Base-by-base conservation (phyloP, 495 filamentous ascomycete genomes). In the Aspergillus affinis region DNA sequence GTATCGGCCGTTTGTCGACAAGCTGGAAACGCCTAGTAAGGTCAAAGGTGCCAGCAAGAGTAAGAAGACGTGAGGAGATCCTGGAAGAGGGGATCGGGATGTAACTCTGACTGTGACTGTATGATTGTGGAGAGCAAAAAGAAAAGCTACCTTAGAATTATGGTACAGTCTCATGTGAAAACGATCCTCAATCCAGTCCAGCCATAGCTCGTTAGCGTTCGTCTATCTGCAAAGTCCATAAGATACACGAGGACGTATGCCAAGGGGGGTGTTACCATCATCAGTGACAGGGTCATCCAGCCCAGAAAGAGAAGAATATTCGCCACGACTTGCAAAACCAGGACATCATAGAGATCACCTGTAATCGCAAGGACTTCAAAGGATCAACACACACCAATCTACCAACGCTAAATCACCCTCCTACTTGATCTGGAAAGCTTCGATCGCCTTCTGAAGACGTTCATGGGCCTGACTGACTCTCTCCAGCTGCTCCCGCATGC, bases 1-100 rank as follows among this genome's bases (percentile, higher is more conserved):
- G 23, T 96, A 92, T 73, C 78, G 82, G 44, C 90, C 90, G 3
- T 79, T 86, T 47, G 79, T 78, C 51, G 90, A 93, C 68, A 84
- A 80, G 60, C 61, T 91, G 32, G 83, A 88, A 15, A 81, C 68
- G 57, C 82, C 83, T 12, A 30, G 59, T 41, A 72, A 69, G 57
- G 57, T 48, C 7, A 72, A 64, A 52, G 65, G 65, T 41, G 60
- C 57, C n/a, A 70, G 48, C 65, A 77, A 74, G 60, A 67, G 66
- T 29, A 78, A 71, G 59, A 78, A 76, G 57, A 54, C 61, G 30
- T 73, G 64, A 72, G 23, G 17, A 50, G 54, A 20, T 51, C 41
- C 29, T 23, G 51, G 45, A 13, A 36, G 32, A 55, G 44, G 0
- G 6, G 7, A 32, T 47, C 36, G 12, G 13, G 36, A 41, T 41